A percentile compares a stretch with the other conserved stretches of the same genome.
Evolutionary conservation across 2,329 filamentous ascomycete genomes (phyloP).

Genomic region (Fusarium buxicola): DNA sequence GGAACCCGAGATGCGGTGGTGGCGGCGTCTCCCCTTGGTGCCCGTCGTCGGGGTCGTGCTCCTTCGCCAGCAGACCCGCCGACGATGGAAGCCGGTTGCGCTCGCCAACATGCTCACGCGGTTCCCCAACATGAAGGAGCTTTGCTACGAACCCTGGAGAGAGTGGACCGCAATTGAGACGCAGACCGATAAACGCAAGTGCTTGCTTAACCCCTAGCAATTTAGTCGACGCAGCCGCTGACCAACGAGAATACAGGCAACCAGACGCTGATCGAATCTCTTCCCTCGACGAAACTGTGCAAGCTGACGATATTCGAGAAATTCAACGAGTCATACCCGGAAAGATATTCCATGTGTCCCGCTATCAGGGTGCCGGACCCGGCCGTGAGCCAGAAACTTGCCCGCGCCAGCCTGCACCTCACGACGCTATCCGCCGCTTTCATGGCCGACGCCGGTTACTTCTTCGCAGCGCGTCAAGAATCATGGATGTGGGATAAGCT

Average conservation of each 20-base stretch:
- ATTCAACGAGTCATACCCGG: conserved; percentile 48
- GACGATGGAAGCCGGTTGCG: conserved; percentile 49
- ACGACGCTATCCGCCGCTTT: conserved; percentile 48
- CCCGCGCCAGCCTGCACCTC: conserved; percentile 47
- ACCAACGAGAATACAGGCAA: conserved; percentile 38
- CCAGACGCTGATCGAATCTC: conserved; percentile 45
- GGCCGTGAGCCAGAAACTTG: conserved; percentile 45
- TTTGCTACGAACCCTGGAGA: conserved; percentile 55
- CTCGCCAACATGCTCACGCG: conserved; percentile 50
- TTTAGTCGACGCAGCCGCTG: conserved; percentile 29
- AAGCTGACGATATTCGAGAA: conserved; percentile 53
- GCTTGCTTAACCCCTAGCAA: conserved; percentile 17
- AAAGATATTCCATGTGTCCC: conserved; percentile 20
- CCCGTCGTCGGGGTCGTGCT: conserved; percentile 50
- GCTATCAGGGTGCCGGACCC: conserved; percentile 39
- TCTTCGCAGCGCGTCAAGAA: conserved; percentile 42
- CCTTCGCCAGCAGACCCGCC: conserved; percentile 53
- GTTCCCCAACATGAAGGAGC: conserved; percentile 51
- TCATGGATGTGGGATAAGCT: conserved; percentile 48
- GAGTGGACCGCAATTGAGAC: conserved; percentile 41
- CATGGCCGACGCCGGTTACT: conserved; percentile 48
- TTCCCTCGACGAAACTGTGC: conserved; percentile 40
- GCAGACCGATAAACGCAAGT: conserved; percentile 48
- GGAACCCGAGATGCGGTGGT: conserved; percentile 48
- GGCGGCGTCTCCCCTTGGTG: conserved; percentile 49